Evolutionary conservation across 2,329 filamentous ascomycete species (phyloP).

Genomic region (Trichoderma koningiopsis): DNA sequence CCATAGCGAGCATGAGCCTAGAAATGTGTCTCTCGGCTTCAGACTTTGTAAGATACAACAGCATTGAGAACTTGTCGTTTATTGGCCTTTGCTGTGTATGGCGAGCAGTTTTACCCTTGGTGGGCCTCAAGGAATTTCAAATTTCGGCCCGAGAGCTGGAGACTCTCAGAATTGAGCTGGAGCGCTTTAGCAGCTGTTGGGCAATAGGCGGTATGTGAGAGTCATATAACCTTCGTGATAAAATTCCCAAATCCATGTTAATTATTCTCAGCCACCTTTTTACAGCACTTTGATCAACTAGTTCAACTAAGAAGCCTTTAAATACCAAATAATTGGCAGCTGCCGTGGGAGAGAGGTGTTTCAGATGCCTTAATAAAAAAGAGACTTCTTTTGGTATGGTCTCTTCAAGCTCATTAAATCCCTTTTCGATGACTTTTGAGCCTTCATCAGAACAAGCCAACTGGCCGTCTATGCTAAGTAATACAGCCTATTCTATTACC

Average conservation of each 20-base stretch:
- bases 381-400: too few species aligned
- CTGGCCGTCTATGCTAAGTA: too few species aligned
- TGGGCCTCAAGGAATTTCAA: background rate
- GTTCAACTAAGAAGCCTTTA: too few species aligned
- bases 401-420: too few species aligned
- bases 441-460: too few species aligned
- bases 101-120: background rate
- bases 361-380: too few species aligned
- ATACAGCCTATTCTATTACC: too few species aligned
- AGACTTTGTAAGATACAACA: background rate
- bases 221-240: background rate
- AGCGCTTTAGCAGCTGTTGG: background rate
- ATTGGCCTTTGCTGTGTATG: background rate
- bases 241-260: background rate
- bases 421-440: too few species aligned
- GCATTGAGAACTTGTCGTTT: background rate
- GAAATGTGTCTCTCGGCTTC: slow-evolving; percentile 3
- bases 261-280: background rate
- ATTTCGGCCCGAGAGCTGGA: background rate
- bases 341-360: too few species aligned
- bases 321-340: too few species aligned
- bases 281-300: background rate
- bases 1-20: background rate
- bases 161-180: background rate
- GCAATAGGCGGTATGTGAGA: background rate